Evolutionary conservation across 2,329 filamentous ascomycete species (phyloP), one percentile per base, ranked within the genome.

Genomic region (Coleophoma eucalyptorum): DNA sequence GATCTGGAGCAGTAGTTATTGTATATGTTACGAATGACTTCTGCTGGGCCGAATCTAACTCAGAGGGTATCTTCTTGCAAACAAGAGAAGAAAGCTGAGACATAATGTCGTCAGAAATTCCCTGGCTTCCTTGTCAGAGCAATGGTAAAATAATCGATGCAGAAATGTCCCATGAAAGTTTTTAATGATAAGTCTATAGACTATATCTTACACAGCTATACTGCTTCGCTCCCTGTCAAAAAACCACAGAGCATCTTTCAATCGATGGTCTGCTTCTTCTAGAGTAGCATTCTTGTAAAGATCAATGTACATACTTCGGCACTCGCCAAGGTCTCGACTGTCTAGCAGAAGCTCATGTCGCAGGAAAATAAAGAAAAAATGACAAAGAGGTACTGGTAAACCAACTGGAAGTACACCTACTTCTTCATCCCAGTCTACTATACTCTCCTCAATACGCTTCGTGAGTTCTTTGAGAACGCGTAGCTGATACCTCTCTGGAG

Each of bases 361-460:
- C 35, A 12, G 16, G 35, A 38, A 38, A 56, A 49, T 59, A 55
- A 43, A 46, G 15, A 19, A 43, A 53, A 34, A 33, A 46, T 7
- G 48, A 49, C 11, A 42, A 6, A 49, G 31, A 33, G 38, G 46
- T 54, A 50, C 46, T 49, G 37, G 37, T 46, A 55, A 48, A 49
- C 33, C 55, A 50, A 49, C 51, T 50, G 55, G 46, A 49, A 45
- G 52, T 41, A 56, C 45, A 74, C 88, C 75, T 86, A 96, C 92
- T 86, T 96, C 83, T 76, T 89, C 78, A 60, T 96, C 89, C 69
- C 90, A 92, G 67, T 96, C 84, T 51, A 81, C 76, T 44, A 96
- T 90, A 33, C 86, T 81, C 31, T 76, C 72, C 67, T 96, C 90
- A 48, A 96, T 84, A 50, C 75, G 80, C 7, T 75, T 70, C 12